Conservation (phyloP, 108 stramenopile species). For the Bacterosira constricta region DNA sequence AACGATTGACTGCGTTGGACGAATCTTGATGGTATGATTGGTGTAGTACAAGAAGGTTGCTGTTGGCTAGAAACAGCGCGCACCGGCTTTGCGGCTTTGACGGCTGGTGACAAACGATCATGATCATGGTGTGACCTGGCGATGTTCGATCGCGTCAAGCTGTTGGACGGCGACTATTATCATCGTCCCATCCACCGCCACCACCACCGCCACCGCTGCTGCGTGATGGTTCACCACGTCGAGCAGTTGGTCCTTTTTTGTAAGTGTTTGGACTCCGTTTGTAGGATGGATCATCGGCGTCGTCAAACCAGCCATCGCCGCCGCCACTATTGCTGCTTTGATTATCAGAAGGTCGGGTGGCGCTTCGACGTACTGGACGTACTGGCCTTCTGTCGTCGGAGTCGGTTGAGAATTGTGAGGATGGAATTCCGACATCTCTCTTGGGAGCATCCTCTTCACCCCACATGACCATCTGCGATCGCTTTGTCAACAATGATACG, state of each 20-base stretch:
- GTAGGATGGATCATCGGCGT: constrained; percentile 3
- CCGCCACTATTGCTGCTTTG: background rate
- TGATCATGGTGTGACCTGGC: too few species aligned
- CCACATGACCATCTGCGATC: constrained; percentile 18
- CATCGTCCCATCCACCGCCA: background rate
- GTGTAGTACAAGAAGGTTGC: background rate
- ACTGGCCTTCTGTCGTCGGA: background rate
- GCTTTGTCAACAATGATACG: background rate
- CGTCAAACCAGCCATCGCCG: background rate
- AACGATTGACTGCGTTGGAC: background rate
- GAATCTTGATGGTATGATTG: background rate
- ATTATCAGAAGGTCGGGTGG: background rate
- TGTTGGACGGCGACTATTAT: background rate
- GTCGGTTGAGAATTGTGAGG: background rate
- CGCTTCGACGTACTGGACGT: constrained; percentile 2
- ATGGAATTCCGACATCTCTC: background rate
- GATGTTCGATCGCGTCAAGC: background rate
- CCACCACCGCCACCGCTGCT: background rate
- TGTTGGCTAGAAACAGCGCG: background rate
- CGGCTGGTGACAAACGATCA: too few species aligned
- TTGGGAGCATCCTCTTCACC: constrained; percentile 23
- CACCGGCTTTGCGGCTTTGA: too few species aligned
- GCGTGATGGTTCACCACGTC: background rate
- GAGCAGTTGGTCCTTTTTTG: too few species aligned
- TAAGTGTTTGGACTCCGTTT: too few species aligned